These are phyloP conservation scores for Oxytropis ochrocephala DNA, from an alignment of 306 rosid species.

Conservation along the genomic window DNA sequence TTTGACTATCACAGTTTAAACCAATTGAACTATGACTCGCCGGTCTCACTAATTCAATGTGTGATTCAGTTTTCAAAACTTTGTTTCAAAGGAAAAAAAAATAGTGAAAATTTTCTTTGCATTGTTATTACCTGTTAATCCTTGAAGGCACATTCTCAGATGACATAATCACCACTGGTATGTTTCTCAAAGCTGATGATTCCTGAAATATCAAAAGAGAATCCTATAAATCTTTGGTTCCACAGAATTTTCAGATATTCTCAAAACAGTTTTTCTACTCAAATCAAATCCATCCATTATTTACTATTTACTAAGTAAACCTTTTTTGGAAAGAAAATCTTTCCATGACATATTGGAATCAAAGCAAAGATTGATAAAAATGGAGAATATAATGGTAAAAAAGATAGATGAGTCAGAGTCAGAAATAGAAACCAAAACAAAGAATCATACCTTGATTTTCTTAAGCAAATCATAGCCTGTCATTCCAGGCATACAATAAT, in stretches of 20 bases:
- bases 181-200: constrained; percentile 74
- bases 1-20: too few relatives aligned
- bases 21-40: too few relatives aligned
- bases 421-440: constrained; percentile 25
- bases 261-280: not conserved
- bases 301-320: constrained; percentile 1
- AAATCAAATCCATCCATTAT: constrained; percentile 14
- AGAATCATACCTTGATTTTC: constrained; percentile 90
- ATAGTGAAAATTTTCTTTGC: not conserved
- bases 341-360: constrained; percentile 16
- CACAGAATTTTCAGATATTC: constrained; percentile 22
- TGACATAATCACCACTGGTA: constrained; percentile 96
- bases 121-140: constrained; percentile 52
- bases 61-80: too few relatives aligned
- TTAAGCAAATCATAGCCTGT: constrained; percentile 94
- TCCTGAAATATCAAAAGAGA: constrained; percentile 63
- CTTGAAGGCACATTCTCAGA: constrained; percentile 96
- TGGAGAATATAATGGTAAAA: constrained; percentile 23
- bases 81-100: too few relatives aligned
- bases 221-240: constrained; percentile 20
- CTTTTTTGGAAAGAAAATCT: constrained; percentile 19
- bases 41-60: too few relatives aligned
- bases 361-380: not conserved
- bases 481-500: constrained; percentile 99
- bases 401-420: constrained; percentile 29